Percentiles rank a stretch among this genome's conserved stretches.
Conservation (phyloP, 2,329 filamentous ascomycete genomes). For the Colletotrichum sp. region DNA sequence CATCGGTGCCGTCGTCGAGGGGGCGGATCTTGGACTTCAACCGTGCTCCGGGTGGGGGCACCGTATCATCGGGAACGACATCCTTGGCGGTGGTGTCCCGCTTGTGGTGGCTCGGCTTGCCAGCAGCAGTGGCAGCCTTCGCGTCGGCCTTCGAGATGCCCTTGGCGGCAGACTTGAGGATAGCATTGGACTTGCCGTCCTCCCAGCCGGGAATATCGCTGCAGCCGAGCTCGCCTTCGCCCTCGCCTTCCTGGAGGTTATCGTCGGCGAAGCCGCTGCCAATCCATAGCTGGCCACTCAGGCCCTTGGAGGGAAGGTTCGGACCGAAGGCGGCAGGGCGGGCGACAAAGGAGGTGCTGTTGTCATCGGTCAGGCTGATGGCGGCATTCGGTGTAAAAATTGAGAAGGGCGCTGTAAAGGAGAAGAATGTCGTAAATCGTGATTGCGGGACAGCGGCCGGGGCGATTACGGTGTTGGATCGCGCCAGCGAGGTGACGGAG, state of each 20-base stretch:
- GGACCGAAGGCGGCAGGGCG: conserved; percentile 94
- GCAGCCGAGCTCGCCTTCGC: conserved; percentile 89
- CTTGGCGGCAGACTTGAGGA: conserved; percentile 44
- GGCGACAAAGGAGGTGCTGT: conserved; percentile 95
- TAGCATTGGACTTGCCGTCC: conserved; percentile 57
- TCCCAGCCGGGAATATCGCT: conserved; percentile 93
- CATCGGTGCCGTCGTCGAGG: conserved; percentile 75
- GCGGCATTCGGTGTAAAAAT: conserved; percentile 95
- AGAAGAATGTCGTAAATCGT: conserved; percentile 64
- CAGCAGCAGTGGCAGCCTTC: conserved; percentile 28
- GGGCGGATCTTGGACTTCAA: conserved; percentile 29
- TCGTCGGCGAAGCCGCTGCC: conserved; percentile 91
- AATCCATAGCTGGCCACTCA: conserved; percentile 92
- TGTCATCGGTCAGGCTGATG: conserved; percentile 96
- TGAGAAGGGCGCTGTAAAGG: conserved; percentile 78
- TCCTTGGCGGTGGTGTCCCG: conserved; percentile 33
- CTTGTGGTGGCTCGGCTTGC: conserved; percentile 38
- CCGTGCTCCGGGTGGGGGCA: conserved; percentile 23
- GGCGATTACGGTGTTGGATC: conserved; percentile 12
- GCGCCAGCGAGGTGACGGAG: conserved; percentile 47
- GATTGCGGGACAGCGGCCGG: conserved; percentile 35
- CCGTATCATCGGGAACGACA: conserved; percentile 32
- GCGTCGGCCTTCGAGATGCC: conserved; percentile 24
- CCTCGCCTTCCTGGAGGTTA: conserved; percentile 63
- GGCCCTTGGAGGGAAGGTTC: conserved; percentile 71